A percentile compares a stretch with the other conserved stretches of the same genome.
These are phyloP conservation scores for Aspergillus fumigatiaffinis DNA, from an alignment of 2,329 filamentous ascomycete species.

Conservation along the genomic window DNA sequence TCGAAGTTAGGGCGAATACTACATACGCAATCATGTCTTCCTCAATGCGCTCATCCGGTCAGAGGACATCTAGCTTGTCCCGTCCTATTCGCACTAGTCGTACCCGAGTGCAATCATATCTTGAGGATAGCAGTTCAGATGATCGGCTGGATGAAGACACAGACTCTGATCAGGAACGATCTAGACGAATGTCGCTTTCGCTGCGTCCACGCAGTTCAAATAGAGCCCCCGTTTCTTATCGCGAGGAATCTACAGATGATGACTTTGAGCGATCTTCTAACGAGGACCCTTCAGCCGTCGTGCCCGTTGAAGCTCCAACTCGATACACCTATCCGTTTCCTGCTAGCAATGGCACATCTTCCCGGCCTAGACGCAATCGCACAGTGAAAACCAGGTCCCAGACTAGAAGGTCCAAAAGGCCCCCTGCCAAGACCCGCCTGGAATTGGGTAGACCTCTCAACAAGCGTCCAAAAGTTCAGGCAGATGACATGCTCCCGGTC, in stretches of 20 bases:
- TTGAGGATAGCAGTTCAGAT: conserved; percentile 34
- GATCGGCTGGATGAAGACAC: conserved; percentile 18
- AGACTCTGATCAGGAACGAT: conserved; percentile 9
- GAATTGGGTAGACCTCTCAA: conserved; percentile 20
- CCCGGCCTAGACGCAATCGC: conserved; percentile 14
- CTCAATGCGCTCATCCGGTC: conserved; percentile 18
- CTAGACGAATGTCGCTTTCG: conserved; percentile 21
- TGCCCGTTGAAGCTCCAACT: conserved; percentile 8
- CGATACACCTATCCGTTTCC: conserved; percentile 6
- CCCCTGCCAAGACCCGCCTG: conserved; percentile 10
- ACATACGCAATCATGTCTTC: conserved; percentile 27
- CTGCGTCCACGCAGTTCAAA: conserved; percentile 29
- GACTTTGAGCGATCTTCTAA: conserved; percentile 14
- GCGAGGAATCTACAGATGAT: conserved; percentile 33
- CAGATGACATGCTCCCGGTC: conserved; percentile 12
- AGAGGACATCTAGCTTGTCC: conserved; percentile 18
- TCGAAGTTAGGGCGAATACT: conserved; percentile 10
- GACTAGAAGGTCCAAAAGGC: conserved; percentile 17
- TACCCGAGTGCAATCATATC: conserved; percentile 34
- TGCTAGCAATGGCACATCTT: conserved; percentile 3
- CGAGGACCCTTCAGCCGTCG: conserved; percentile 11
- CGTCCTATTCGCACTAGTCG: conserved; percentile 35
- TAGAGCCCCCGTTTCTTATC: conserved; percentile 27
- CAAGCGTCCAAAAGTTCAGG: conserved; percentile 24
- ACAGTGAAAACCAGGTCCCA: conserved; percentile 16